phyloP scores from a whole-genome alignment of 1,284 basidiomycete species.

The Cutaneotrichosporon dermatis region DNA sequence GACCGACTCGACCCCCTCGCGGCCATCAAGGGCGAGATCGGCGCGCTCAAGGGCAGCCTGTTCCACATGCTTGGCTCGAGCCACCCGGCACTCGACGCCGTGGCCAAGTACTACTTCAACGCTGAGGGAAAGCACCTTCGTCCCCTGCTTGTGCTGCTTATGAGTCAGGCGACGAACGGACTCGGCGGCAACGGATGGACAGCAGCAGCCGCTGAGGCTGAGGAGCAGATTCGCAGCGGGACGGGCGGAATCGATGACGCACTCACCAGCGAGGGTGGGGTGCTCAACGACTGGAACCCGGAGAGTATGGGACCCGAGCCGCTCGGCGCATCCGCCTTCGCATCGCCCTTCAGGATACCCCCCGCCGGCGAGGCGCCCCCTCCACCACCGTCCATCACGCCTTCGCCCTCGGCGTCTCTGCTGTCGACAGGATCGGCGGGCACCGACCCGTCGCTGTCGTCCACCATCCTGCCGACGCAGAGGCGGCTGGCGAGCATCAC shows the following conservation, averaged over 20 bases:
- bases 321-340: constrained; percentile 31
- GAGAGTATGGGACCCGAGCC: constrained; percentile 42
- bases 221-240: constrained; percentile 6
- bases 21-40: constrained; percentile 66
- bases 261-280: constrained; percentile 42
- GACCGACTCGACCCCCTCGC: constrained; percentile 35
- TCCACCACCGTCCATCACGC: constrained; percentile 4
- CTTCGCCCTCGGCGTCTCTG: constrained; percentile 16
- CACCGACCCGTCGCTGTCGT: neutral
- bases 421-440: constrained; percentile 7
- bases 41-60: constrained; percentile 68
- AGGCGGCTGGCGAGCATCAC: constrained; percentile 89
- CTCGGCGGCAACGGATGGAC: constrained; percentile 52
- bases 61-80: constrained; percentile 79
- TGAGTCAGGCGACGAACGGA: constrained; percentile 85
- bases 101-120: constrained; percentile 91
- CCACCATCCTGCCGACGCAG: constrained; percentile 71
- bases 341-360: constrained; percentile 40
- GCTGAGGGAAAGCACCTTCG: constrained; percentile 79
- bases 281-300: constrained; percentile 51
- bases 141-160: constrained; percentile 83
- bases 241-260: constrained; percentile 40
- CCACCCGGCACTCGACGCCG: constrained; percentile 77
- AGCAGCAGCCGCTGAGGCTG: constrained; percentile 3
- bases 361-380: neutral